Percentiles rank a stretch among this genome's conserved stretches.
These are phyloP conservation scores for Rhodotorula graminis DNA, from an alignment of 768 basidiomycete species.

Conservation along the genomic window DNA sequence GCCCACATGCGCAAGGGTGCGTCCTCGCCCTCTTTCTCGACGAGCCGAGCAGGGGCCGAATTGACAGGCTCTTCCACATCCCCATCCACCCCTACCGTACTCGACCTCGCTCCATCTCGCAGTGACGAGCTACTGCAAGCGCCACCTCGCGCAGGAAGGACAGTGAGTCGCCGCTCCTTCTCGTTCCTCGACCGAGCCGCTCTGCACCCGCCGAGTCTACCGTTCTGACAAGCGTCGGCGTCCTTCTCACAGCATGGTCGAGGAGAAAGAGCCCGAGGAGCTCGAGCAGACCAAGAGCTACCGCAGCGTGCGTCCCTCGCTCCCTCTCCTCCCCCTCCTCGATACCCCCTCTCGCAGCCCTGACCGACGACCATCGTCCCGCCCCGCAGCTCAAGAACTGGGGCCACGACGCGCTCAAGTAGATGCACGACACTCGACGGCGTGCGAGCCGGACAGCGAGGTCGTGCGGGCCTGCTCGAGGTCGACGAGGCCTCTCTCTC, in stretches of 20 bases:
- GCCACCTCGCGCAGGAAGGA: slow-evolving; percentile 46
- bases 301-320: background rate
- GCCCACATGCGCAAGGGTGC: slow-evolving; percentile 46
- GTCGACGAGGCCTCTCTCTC: too few species aligned
- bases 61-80: background rate
- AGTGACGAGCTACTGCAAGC: slow-evolving; percentile 48
- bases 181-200: too few species aligned
- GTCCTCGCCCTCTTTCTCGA: background rate
- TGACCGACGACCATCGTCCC: background rate
- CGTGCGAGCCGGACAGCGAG: too few species aligned
- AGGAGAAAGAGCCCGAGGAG: slow-evolving; percentile 68
- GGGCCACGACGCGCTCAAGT: background rate
- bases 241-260: slow-evolving; percentile 53
- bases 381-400: slow-evolving; percentile 9
- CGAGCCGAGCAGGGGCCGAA: background rate
- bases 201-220: too few species aligned
- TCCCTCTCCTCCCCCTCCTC: too few species aligned
- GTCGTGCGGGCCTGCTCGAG: too few species aligned
- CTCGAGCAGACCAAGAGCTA: slow-evolving; percentile 25
- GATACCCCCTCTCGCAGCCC: too few species aligned
- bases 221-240: too few species aligned
- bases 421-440: too few species aligned
- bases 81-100: background rate
- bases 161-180: background rate
- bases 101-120: too few species aligned